Percentiles rank a stretch among this genome's conserved stretches.
Evolutionary conservation across 2,329 filamentous ascomycete genomes (phyloP).

Genomic region (Myriosclerotinia duriaeana): DNA sequence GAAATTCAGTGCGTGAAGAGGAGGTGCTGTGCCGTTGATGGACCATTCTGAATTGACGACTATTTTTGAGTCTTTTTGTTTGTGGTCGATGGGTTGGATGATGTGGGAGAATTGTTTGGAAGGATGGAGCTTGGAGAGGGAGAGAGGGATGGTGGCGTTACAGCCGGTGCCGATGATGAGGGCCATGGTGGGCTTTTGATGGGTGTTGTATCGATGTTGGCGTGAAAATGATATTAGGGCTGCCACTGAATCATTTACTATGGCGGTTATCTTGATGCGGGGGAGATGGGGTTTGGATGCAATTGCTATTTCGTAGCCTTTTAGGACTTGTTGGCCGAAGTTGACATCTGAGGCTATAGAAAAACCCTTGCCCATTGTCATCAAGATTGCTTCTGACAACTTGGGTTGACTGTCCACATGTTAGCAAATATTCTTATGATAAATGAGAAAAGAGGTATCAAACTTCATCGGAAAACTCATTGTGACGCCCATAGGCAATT

Average conservation of each 20-base stretch:
- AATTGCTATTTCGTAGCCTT: constrained; percentile 54
- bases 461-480: constrained; percentile 68
- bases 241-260: constrained; percentile 79
- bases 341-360: constrained; percentile 60
- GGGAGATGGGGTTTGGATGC: constrained; percentile 53
- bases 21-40: constrained; percentile 71
- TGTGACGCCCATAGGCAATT: constrained; percentile 64
- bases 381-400: constrained; percentile 61
- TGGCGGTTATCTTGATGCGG: constrained; percentile 68
- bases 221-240: constrained; percentile 78
- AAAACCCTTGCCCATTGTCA: constrained; percentile 72
- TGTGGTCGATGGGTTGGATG: constrained; percentile 37
- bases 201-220: constrained; percentile 58
- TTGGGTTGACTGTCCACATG: constrained; percentile 49
- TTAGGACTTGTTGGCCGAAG: constrained; percentile 57
- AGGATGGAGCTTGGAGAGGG: constrained; percentile 59
- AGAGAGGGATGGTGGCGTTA: constrained; percentile 76
- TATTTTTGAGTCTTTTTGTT: constrained; percentile 56
- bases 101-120: constrained; percentile 58
- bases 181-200: constrained; percentile 71
- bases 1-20: constrained; percentile 61
- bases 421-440: constrained; percentile 21
- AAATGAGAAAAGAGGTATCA: constrained; percentile 19
- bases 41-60: constrained; percentile 85
- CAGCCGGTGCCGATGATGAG: constrained; percentile 79